Evolutionary conservation across 371 early-diverging fungal genomes (phyloP).

Genomic region (Syncephalis fuscata): DNA sequence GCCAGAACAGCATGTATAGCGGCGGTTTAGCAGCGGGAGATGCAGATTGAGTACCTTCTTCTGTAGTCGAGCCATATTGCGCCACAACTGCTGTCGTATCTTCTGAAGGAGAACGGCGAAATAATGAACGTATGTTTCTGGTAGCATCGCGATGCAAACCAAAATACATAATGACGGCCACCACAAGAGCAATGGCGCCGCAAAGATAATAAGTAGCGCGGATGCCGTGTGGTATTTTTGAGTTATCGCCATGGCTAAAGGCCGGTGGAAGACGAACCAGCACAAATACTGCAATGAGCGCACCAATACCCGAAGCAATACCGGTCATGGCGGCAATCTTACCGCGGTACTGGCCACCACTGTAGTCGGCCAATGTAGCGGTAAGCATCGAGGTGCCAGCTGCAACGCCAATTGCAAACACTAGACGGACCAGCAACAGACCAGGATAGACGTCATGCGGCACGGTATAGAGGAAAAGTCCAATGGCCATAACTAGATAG

Average conservation of each 20-base stretch:
- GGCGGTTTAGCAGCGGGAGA: too few species aligned
- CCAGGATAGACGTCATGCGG: constrained; percentile 24
- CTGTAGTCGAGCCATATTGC: background rate
- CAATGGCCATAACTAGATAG: constrained; percentile 21
- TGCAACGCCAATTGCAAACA: constrained; percentile 50
- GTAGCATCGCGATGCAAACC: constrained; percentile 14
- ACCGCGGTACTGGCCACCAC: constrained; percentile 25
- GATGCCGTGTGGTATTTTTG: constrained; percentile 11
- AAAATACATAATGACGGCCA: constrained; percentile 17
- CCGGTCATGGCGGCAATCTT: constrained; percentile 29
- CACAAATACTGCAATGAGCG: background rate
- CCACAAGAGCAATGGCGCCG: constrained; percentile 17
- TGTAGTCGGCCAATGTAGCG: constrained; percentile 28
- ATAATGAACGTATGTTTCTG: background rate
- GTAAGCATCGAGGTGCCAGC: constrained; percentile 54
- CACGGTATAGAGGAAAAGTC: constrained; percentile 20
- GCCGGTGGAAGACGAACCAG: background rate
- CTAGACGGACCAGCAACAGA: constrained; percentile 24
- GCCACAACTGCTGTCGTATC: too few species aligned
- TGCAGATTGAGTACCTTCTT: background rate
- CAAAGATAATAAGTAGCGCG: constrained; percentile 14
- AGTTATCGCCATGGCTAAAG: background rate
- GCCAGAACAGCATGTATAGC: too few species aligned
- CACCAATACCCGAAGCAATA: constrained; percentile 26
- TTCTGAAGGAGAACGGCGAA: too few species aligned